These are phyloP conservation scores for Penicillium sp. DNA, from an alignment of 2,329 filamentous ascomycete species.

Conservation along the genomic window DNA sequence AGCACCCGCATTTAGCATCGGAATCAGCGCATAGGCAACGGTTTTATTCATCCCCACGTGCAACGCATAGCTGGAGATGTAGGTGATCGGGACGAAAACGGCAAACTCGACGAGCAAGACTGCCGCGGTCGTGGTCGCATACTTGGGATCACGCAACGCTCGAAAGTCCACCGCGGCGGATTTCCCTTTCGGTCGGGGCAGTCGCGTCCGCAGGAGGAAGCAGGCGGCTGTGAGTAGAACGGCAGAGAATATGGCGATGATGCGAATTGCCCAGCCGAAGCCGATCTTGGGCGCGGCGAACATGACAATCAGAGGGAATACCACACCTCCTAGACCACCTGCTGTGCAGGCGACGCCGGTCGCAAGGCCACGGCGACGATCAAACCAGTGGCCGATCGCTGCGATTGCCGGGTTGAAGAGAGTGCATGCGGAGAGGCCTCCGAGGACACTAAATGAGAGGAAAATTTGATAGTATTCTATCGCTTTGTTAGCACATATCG, in stretches of 20 bases:
- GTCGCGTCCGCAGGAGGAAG: conserved; percentile 28
- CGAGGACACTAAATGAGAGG: conserved; percentile 41
- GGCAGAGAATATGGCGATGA: conserved; percentile 32
- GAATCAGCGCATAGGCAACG: conserved; percentile 37
- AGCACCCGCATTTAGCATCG: conserved; percentile 38
- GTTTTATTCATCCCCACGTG: conserved; percentile 29
- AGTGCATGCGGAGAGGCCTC: conserved; percentile 36
- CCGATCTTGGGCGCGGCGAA: conserved; percentile 36
- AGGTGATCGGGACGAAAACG: conserved; percentile 42
- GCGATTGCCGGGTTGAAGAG: conserved; percentile 40
- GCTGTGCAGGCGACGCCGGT: conserved; percentile 43
- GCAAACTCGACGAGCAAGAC: conserved; percentile 43
- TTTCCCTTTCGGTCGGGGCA: conserved; percentile 26
- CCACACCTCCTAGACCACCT: conserved; percentile 40
- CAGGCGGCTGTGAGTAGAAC: conserved; percentile 27
- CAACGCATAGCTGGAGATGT: conserved; percentile 39
- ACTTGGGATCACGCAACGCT: conserved; percentile 30
- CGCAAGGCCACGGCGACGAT: conserved; percentile 35
- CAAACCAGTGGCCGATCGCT: conserved; percentile 42
- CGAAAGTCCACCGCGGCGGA: conserved; percentile 28
- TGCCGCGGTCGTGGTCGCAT: conserved; percentile 33
- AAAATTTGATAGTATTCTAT: conserved; percentile 45
- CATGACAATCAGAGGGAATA: conserved; percentile 42
- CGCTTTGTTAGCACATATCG: conserved; percentile 17
- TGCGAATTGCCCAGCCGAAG: conserved; percentile 38